These are phyloP conservation scores for Leccinum olivaceopallidum DNA, from an alignment of 768 basidiomycete species.

Conservation along the genomic window DNA sequence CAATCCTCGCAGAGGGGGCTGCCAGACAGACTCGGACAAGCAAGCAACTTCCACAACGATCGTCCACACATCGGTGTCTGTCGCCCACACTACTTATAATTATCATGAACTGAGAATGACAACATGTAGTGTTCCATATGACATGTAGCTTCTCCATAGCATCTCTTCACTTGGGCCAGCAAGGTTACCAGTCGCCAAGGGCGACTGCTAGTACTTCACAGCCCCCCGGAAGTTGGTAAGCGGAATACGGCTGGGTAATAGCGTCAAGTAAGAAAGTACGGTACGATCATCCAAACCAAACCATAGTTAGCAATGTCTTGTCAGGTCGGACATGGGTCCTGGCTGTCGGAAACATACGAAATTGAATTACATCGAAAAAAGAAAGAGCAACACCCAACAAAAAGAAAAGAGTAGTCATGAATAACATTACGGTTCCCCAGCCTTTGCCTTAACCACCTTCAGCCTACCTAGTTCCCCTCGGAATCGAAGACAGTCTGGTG, in stretches of 20 bases:
- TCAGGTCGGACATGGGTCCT: not conserved
- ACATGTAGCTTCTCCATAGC: too few species aligned
- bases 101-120: too few species aligned
- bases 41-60: too few species aligned
- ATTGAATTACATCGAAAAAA: constrained; percentile 3
- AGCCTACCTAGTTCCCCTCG: constrained; percentile 40
- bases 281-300: not conserved
- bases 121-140: too few species aligned
- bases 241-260: not conserved
- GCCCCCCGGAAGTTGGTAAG: too few species aligned
- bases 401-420: not conserved
- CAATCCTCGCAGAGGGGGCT: too few species aligned
- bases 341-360: constrained; percentile 3
- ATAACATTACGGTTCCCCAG: not conserved
- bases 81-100: too few species aligned
- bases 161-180: too few species aligned
- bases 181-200: too few species aligned
- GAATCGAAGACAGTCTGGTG: constrained; percentile 75
- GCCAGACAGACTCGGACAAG: too few species aligned
- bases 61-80: too few species aligned
- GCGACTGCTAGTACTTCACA: too few species aligned
- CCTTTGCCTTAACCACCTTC: not conserved
- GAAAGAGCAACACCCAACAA: not conserved
- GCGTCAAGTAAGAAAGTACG: not conserved
- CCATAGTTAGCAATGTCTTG: not conserved